phyloP scores from a whole-genome alignment of 225 moss, liverwort and hornwort species.

The Pleurozium schreberi region DNA sequence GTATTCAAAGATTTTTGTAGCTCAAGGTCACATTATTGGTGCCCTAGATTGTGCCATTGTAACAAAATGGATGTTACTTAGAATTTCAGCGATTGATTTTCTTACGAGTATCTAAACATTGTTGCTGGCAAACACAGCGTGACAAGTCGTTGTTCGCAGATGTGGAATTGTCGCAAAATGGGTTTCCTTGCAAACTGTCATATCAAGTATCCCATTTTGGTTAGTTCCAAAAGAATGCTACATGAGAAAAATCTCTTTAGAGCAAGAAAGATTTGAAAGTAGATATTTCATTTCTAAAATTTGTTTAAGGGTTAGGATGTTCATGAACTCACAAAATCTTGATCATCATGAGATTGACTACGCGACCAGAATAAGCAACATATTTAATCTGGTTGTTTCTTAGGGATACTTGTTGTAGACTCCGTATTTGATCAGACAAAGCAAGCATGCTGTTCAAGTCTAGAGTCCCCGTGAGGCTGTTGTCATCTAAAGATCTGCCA shows the following conservation, averaged over 20 bases:
- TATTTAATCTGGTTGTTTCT: background rate
- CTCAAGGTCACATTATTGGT: background rate
- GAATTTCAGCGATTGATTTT: background rate
- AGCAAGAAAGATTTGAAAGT: background rate
- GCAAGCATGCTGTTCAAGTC: background rate
- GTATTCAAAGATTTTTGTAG: background rate
- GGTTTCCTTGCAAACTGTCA: constrained; percentile 9
- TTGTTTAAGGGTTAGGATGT: background rate
- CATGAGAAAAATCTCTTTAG: background rate
- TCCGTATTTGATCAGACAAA: background rate
- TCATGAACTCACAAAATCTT: background rate
- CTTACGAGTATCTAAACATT: constrained; percentile 12
- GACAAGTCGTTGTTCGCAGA: background rate
- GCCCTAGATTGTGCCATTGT: too few species aligned
- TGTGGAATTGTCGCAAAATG: constrained; percentile 1
- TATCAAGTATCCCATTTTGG: background rate
- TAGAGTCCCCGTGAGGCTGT: constrained; percentile 7
- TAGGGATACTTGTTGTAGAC: background rate
- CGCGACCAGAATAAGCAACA: background rate
- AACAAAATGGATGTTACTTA: background rate
- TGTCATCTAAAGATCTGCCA: constrained; percentile 11
- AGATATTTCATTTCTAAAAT: too few species aligned
- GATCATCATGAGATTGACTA: background rate
- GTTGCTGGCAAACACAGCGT: constrained; percentile 2
- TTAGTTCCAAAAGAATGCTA: background rate